phyloP scores from a whole-genome alignment of 208 protist species.

The Entamoeba dispar region DNA sequence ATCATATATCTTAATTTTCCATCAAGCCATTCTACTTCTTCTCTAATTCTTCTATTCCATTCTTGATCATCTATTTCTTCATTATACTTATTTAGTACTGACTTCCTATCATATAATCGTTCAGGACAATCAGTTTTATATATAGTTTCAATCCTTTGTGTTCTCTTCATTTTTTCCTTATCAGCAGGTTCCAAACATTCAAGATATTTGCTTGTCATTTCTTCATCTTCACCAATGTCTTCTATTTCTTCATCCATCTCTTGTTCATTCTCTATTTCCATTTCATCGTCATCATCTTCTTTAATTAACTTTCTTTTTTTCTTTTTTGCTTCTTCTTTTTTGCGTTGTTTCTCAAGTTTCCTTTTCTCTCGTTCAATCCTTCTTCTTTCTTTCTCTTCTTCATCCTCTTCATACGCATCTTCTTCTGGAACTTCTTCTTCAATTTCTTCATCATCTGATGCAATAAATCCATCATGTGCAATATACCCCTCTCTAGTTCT shows the following conservation, averaged over 20 bases:
- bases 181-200: not conserved
- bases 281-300: not conserved
- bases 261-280: not conserved
- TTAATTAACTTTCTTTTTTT: not conserved
- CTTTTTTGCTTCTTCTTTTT: not conserved
- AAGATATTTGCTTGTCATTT: not conserved
- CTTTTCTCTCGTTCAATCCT: not conserved
- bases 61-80: not conserved
- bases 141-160: not conserved
- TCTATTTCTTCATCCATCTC: not conserved
- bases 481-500: not conserved
- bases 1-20: not conserved
- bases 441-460: not conserved
- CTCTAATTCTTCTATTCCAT: not conserved
- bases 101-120: not conserved
- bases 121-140: not conserved
- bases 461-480: not conserved
- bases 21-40: not conserved
- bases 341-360: not conserved
- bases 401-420: not conserved
- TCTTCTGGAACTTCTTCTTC: not conserved
- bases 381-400: not conserved
- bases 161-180: not conserved
- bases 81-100: not conserved
- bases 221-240: not conserved